These are phyloP conservation scores for Pleurotus platypus DNA, from an alignment of 768 basidiomycete genomes.

Conservation along the genomic window DNA sequence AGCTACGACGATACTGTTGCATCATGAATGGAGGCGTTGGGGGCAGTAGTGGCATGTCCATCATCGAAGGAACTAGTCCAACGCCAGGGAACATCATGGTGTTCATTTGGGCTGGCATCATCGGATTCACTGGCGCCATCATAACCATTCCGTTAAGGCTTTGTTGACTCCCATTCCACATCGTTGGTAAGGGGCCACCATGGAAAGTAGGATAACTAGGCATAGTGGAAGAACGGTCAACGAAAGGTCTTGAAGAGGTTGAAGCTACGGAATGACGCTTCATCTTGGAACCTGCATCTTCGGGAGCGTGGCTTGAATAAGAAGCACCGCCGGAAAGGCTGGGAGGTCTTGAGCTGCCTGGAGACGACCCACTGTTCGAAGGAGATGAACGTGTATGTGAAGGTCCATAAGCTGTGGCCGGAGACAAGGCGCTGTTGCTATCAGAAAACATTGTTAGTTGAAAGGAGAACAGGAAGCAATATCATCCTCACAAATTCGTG, in stretches of 20 bases:
- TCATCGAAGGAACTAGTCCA: conserved; percentile 38
- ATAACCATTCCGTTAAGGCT: conserved; percentile 20
- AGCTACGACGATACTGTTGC: conserved; percentile 47
- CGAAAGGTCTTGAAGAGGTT: conserved; percentile 7
- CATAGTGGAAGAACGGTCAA: conserved; percentile 7
- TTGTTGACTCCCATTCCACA: conserved; percentile 36
- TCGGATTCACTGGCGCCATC: conserved; percentile 11
- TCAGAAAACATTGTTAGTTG: background rate
- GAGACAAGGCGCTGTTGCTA: background rate
- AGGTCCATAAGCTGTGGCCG: background rate
- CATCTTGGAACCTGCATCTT: background rate
- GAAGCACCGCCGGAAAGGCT: background rate
- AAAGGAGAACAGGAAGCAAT: background rate
- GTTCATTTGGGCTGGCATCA: conserved; percentile 4
- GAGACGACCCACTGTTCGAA: conserved; percentile 5
- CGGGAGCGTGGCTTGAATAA: background rate
- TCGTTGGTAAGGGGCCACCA: background rate
- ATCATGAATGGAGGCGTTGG: conserved; percentile 77
- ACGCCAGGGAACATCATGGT: conserved; percentile 33
- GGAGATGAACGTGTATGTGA: background rate
- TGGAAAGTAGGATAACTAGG: background rate
- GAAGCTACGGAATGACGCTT: conserved; percentile 12
- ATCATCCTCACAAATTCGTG: background rate
- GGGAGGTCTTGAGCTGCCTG: conserved; percentile 6
- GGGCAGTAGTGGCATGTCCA: conserved; percentile 69